Conservation (phyloP, 768 basidiomycete species). For the Boletus rubropictus region DNA sequence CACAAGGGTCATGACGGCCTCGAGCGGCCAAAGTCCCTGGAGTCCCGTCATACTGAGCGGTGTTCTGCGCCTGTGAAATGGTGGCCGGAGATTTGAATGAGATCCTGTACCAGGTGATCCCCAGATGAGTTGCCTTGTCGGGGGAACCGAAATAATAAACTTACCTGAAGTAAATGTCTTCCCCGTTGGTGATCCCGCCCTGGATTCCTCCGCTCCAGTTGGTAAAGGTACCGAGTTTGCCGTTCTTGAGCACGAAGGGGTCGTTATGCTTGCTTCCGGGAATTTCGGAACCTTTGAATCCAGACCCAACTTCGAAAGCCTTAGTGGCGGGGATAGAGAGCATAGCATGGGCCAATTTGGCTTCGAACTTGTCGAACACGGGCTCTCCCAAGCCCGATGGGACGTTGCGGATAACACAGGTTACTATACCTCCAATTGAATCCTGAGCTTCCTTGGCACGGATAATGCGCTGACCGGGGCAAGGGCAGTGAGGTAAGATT, state of each 20-base stretch:
- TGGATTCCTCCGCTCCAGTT: constrained; percentile 98
- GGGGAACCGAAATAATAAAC: constrained; percentile 15
- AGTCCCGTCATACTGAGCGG: constrained; percentile 91
- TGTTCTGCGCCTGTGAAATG: constrained; percentile 86
- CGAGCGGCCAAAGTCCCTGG: constrained; percentile 82
- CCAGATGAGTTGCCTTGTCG: constrained; percentile 2
- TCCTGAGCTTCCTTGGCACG: constrained; percentile 86
- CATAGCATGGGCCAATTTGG: constrained; percentile 94
- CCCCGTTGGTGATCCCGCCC: constrained; percentile 96
- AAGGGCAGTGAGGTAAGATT: constrained; percentile 11
- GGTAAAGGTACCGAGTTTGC: constrained; percentile 73
- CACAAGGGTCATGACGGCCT: constrained; percentile 95
- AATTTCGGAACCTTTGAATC: constrained; percentile 91
- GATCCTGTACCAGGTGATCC: constrained; percentile 47
- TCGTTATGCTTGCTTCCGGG: constrained; percentile 95
- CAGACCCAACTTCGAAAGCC: constrained; percentile 95
- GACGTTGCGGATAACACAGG: constrained; percentile 88
- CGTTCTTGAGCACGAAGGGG: constrained; percentile 65
- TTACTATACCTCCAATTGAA: constrained; percentile 97
- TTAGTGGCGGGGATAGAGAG: constrained; percentile 98
- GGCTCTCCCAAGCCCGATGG: constrained; percentile 95
- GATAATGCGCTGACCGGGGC: constrained; percentile 68
- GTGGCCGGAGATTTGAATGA: constrained; percentile 99
- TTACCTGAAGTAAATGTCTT: constrained; percentile 95
- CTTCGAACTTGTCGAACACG: constrained; percentile 98